Percentiles rank a stretch among this genome's conserved stretches.
These are phyloP conservation scores for Tilletia walkeri DNA, from an alignment of 1,284 basidiomycete genomes.

Conservation along the genomic window DNA sequence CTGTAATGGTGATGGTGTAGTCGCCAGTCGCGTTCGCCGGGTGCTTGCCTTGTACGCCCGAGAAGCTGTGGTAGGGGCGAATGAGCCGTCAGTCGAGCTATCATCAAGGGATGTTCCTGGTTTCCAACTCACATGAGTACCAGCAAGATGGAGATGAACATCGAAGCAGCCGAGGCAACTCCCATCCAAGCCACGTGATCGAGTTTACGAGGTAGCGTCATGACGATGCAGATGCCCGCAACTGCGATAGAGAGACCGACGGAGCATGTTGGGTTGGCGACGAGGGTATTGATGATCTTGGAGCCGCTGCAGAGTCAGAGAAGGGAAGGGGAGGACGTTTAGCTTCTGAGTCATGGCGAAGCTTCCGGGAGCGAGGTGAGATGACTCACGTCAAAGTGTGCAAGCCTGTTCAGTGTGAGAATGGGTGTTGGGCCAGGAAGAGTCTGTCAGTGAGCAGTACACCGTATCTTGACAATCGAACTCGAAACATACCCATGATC, in stretches of 20 bases:
- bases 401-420: slow-evolving; percentile 15
- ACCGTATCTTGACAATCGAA: too few relatives aligned
- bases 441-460: too few relatives aligned
- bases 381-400: slow-evolving; percentile 23
- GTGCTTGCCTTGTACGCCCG: slow-evolving; percentile 11
- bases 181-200: slow-evolving; percentile 27
- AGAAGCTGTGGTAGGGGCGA: neutral
- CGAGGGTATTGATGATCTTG: slow-evolving; percentile 29
- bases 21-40: neutral
- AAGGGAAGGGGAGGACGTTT: too few relatives aligned
- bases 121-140: slow-evolving; percentile 12
- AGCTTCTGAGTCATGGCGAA: too few relatives aligned
- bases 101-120: too few relatives aligned
- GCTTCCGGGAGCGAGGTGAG: too few relatives aligned
- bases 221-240: slow-evolving; percentile 65
- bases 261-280: slow-evolving; percentile 20
- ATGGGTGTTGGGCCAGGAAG: too few relatives aligned
- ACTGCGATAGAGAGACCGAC: slow-evolving; percentile 46
- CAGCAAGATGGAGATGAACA: slow-evolving; percentile 29
- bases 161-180: slow-evolving; percentile 19
- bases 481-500: slow-evolving; percentile 22
- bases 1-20: slow-evolving; percentile 13
- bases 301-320: neutral
- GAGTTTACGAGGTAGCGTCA: slow-evolving; percentile 40
- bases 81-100: too few relatives aligned